Base-by-base conservation (phyloP, 345 rosid genomes). In the Eucalyptus dawsonii region DNA sequence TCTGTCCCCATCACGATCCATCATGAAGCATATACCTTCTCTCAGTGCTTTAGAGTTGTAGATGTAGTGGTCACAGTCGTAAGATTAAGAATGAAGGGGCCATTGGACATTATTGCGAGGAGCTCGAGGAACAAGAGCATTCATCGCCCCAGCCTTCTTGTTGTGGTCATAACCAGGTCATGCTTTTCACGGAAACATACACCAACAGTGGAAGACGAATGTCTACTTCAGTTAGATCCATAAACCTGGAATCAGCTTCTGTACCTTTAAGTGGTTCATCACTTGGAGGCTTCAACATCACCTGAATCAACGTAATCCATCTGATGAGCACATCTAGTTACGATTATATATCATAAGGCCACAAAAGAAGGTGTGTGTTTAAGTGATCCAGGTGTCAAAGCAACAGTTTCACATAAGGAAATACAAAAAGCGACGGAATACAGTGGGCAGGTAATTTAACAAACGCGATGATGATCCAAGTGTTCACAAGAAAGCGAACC, bases 111-210 rank as follows among this genome's bases (percentile, higher is more conserved):
- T 44, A 97, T 93, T 34, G 99, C 3, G 98, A 95, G 69, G n/a
- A n/a, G 98, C 92, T 67, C 98, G n/a, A n/a, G n/a, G 93, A 29
- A 96, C 98, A 81, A 97, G 92, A 4, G 97, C 98, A 83, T 97
- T 96, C 99, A 97, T 97, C 22, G 99, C 98, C 80, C 99, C 98
- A 29, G 98, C 99, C 90, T 97, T 97, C 91, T 97, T 97, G 93
- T 95, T 95, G 91, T 97, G 99, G 51, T 97, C 98, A 90, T 95
- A 97, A 42, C 99, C 98, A 87, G 97, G 96, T 34, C 97, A n/a
- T n/a, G 93, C 93, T 96, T 97, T 89, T 97, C 97, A 3, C 97
- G 91, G 97, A 95, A 88, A 95, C 92, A 86, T 97, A 97, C 85
- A 95, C 98, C 91, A 97, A 90, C 96, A 95, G 94, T 17, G 99